These are phyloP conservation scores for Amesomyces nigricolor DNA, from an alignment of 2,329 filamentous ascomycete genomes.

Conservation along the genomic window DNA sequence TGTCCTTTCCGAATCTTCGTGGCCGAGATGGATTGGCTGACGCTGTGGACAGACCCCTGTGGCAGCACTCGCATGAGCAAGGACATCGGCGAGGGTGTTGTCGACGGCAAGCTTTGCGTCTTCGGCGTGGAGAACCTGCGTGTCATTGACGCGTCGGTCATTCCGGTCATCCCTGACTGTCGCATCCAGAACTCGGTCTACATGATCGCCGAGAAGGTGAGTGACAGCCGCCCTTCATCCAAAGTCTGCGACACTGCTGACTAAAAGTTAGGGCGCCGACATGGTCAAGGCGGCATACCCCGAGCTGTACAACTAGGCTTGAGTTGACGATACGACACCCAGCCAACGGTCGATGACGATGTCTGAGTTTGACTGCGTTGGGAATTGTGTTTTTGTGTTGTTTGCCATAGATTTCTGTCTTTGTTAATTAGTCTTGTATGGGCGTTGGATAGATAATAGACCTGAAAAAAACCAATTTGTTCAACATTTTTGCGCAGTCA, in stretches of 20 bases:
- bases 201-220: slow-evolving; percentile 13
- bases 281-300: neutral
- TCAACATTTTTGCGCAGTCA: no score
- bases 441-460: no score
- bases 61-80: slow-evolving; percentile 13
- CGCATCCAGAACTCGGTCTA: slow-evolving; percentile 18
- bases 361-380: no score
- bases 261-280: neutral
- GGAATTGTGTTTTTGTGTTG: no score
- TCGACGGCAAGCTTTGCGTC: slow-evolving; percentile 12
- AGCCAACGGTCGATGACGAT: no score
- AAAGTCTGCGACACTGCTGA: neutral
- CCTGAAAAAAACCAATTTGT: no score
- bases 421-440: no score
- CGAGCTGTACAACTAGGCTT: neutral
- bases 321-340: no score
- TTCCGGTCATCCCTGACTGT: slow-evolving; percentile 14
- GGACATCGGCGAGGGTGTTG: slow-evolving; percentile 11
- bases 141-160: slow-evolving; percentile 17
- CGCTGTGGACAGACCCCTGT: neutral
- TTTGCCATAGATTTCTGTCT: no score
- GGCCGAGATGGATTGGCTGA: no score
- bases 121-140: slow-evolving; percentile 9
- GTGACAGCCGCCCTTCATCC: neutral
- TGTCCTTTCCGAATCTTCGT: no score